Percentiles rank a stretch among this genome's conserved stretches.
These are phyloP conservation scores for Quercus robur DNA, from an alignment of 306 rosid genomes.

Conservation along the genomic window DNA sequence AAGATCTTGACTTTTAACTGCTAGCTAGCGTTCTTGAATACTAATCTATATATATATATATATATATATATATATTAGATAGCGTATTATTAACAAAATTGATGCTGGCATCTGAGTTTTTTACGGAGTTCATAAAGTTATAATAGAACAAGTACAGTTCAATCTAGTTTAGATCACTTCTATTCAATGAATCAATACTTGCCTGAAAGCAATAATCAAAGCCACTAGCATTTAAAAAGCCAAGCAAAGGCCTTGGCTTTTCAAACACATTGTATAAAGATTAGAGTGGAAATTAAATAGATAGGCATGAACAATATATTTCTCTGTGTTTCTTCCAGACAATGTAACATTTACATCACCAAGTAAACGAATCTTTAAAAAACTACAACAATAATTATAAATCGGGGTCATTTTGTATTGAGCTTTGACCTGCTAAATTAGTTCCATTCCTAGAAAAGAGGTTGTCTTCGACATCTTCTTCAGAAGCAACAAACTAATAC, in stretches of 20 bases:
- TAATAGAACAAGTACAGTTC: not conserved
- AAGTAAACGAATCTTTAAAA: not conserved
- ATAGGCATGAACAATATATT: not conserved
- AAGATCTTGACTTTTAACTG: not conserved
- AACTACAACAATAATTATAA: not conserved
- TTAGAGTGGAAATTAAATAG: not conserved
- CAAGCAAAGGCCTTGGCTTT: not conserved
- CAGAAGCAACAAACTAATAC: slow-evolving; percentile 41
- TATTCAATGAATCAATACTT: not conserved
- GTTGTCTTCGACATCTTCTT: slow-evolving; percentile 3
- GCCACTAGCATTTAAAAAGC: not conserved
- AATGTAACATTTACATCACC: not conserved
- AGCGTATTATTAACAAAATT: not conserved
- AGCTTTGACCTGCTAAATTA: slow-evolving; percentile 16
- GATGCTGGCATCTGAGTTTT: not conserved
- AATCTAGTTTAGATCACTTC: not conserved
- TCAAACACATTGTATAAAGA: not conserved
- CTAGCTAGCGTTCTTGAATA: not conserved
- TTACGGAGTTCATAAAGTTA: not conserved
- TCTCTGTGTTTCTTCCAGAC: not conserved
- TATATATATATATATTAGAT: not conserved
- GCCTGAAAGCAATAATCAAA: not conserved
- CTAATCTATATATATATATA: not conserved
- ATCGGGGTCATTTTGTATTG: not conserved
- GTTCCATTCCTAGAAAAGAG: not conserved